Percentiles rank a stretch among this genome's conserved stretches.
phyloP scores from a whole-genome alignment of 768 basidiomycete species.

The Punctularia strigosozonata region DNA sequence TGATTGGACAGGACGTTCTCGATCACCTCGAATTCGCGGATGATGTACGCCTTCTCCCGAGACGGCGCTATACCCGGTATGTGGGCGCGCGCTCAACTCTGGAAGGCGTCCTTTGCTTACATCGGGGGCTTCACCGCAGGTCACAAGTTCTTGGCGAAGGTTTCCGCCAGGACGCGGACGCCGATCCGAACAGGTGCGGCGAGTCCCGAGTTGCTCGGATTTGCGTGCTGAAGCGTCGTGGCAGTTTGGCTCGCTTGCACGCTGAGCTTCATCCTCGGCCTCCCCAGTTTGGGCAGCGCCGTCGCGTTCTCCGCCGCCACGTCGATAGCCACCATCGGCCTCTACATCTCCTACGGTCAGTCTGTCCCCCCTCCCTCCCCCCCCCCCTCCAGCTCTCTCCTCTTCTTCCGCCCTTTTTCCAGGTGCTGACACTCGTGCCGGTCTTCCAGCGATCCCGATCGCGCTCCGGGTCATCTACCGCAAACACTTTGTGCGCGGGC shows the following conservation, averaged over 20 bases:
- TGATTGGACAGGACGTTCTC: conserved; percentile 47
- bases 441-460: conserved; percentile 54
- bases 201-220: background rate
- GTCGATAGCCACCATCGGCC: conserved; percentile 59
- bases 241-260: conserved; percentile 72
- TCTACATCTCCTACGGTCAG: conserved; percentile 65
- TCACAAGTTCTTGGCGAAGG: conserved; percentile 53
- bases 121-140: too few species aligned
- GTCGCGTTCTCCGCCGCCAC: conserved; percentile 55
- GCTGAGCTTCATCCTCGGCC: conserved; percentile 60
- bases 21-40: conserved; percentile 65
- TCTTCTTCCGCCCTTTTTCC: too few species aligned
- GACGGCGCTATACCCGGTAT: conserved; percentile 69
- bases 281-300: conserved; percentile 61
- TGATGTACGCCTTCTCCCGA: conserved; percentile 76
- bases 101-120: too few species aligned
- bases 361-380: background rate
- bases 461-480: conserved; percentile 52
- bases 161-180: conserved; percentile 43
- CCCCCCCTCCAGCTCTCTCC: too few species aligned
- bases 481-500: conserved; percentile 48
- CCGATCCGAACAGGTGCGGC: conserved; percentile 54
- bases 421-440: too few species aligned
- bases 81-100: too few species aligned
- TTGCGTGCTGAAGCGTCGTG: background rate